Conservation (phyloP, 2,329 filamentous ascomycete genomes). For the Aureobasidium melanogenum region DNA sequence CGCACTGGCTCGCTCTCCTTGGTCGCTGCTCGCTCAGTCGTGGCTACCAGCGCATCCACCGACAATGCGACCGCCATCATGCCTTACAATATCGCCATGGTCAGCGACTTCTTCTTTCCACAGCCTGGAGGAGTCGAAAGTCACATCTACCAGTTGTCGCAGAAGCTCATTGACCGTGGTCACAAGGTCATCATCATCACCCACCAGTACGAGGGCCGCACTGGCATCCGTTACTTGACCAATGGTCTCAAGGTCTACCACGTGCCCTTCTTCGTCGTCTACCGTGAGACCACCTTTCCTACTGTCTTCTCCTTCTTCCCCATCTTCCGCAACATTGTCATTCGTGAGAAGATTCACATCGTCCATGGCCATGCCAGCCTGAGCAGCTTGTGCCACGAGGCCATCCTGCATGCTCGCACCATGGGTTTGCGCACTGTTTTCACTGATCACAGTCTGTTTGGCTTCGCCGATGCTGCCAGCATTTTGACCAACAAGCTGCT, state of each 20-base stretch:
- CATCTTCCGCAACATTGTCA: slow-evolving; percentile 91
- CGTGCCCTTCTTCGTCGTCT: slow-evolving; percentile 91
- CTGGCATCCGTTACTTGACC: slow-evolving; percentile 87
- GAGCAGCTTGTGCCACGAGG: slow-evolving; percentile 89
- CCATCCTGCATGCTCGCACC: slow-evolving; percentile 84
- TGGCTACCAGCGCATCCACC: not conserved
- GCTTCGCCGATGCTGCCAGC: slow-evolving; percentile 90
- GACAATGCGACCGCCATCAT: slow-evolving; percentile 30
- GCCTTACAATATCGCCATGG: slow-evolving; percentile 77
- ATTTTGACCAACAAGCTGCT: slow-evolving; percentile 95
- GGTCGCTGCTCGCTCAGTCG: not conserved
- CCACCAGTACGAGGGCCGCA: slow-evolving; percentile 84
- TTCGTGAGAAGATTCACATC: slow-evolving; percentile 91
- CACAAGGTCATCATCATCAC: slow-evolving; percentile 98
- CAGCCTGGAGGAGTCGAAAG: slow-evolving; percentile 93
- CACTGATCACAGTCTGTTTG: slow-evolving; percentile 94
- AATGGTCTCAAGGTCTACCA: slow-evolving; percentile 98
- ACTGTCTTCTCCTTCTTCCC: slow-evolving; percentile 99
- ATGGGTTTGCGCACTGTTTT: slow-evolving; percentile 96
- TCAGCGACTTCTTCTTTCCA: slow-evolving; percentile 98
- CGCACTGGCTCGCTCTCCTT: not conserved
- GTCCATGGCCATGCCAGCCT: slow-evolving; percentile 95
- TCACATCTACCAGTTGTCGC: slow-evolving; percentile 95
- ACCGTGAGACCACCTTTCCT: slow-evolving; percentile 85
- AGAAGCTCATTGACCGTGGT: slow-evolving; percentile 91